Evolutionary conservation across 2,329 filamentous ascomycete genomes (phyloP).

Genomic region (Diplodia mutila): DNA sequence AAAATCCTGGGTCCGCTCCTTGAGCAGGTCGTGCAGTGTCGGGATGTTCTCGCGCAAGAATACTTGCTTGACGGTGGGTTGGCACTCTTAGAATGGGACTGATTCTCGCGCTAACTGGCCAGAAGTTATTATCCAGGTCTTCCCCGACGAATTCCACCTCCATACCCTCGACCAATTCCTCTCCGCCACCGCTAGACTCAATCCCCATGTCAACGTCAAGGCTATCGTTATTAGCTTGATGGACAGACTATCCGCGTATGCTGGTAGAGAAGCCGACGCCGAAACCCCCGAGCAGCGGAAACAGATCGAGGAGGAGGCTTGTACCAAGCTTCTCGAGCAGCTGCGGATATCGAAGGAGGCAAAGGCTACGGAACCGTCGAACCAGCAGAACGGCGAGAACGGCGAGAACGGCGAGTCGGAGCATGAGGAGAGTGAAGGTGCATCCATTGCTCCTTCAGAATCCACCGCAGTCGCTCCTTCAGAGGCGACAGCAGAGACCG

Average conservation of each 20-base stretch:
- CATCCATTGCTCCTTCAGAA: slow-evolving; percentile 34
- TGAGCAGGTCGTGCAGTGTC: slow-evolving; percentile 96
- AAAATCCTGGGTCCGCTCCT: slow-evolving; percentile 85
- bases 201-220: slow-evolving; percentile 97
- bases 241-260: slow-evolving; percentile 93
- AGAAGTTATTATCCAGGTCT: slow-evolving; percentile 93
- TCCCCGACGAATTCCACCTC: slow-evolving; percentile 97
- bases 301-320: slow-evolving; percentile 82
- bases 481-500: slow-evolving; percentile 42
- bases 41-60: slow-evolving; percentile 95
- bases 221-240: slow-evolving; percentile 97
- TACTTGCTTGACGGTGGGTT: slow-evolving; percentile 79
- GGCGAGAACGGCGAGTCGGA: slow-evolving; percentile 30
- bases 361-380: slow-evolving; percentile 38
- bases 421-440: slow-evolving; percentile 35
- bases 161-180: slow-evolving; percentile 96
- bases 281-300: slow-evolving; percentile 72
- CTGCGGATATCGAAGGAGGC: slow-evolving; percentile 69
- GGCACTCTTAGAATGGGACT: background rate
- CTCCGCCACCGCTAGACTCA: slow-evolving; percentile 86
- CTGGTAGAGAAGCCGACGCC: slow-evolving; percentile 80
- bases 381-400: slow-evolving; percentile 39
- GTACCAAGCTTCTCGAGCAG: slow-evolving; percentile 76
- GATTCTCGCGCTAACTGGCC: slow-evolving; percentile 33
- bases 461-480: slow-evolving; percentile 36